Evolutionary conservation across 139 green algal species (phyloP).

Genomic region (Gonium pectorale): DNA sequence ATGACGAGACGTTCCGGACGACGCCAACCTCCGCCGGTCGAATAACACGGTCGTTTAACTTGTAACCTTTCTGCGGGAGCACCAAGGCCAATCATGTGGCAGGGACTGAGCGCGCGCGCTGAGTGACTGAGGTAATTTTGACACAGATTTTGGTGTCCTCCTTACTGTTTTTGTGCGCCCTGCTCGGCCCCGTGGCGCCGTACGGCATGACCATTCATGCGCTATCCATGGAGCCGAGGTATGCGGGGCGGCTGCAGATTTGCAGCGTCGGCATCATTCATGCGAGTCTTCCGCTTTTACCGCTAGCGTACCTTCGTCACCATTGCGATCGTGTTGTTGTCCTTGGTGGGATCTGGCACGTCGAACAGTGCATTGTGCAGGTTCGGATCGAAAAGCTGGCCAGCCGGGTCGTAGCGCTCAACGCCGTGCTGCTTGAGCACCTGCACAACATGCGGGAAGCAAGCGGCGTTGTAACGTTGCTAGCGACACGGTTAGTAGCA

Average conservation of each 20-base stretch:
- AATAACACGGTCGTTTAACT: conserved; percentile 84
- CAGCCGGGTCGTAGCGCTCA: conserved; percentile 77
- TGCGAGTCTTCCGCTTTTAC: background rate
- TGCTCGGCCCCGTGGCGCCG: no score
- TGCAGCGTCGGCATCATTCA: no score
- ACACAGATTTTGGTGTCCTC: no score
- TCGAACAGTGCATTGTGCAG: conserved; percentile 93
- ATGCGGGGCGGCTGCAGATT: no score
- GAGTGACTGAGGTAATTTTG: no score
- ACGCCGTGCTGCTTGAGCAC: conserved; percentile 84
- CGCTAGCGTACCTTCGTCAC: conserved; percentile 82
- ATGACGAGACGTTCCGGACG: conserved; percentile 44
- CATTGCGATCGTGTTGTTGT: conserved; percentile 80
- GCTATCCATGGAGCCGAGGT: no score
- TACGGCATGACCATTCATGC: no score
- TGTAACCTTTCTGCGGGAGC: conserved; percentile 83
- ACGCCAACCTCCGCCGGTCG: conserved; percentile 91
- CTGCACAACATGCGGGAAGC: no score
- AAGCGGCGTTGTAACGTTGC: no score
- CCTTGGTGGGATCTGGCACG: conserved; percentile 80
- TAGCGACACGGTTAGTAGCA: no score
- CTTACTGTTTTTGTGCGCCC: no score
- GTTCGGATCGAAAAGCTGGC: conserved; percentile 95
- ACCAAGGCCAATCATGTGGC: background rate
- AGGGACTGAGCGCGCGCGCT: no score